Evolutionary conservation across 331 rosid species (phyloP).

Genomic region (Ulmus americana): DNA sequence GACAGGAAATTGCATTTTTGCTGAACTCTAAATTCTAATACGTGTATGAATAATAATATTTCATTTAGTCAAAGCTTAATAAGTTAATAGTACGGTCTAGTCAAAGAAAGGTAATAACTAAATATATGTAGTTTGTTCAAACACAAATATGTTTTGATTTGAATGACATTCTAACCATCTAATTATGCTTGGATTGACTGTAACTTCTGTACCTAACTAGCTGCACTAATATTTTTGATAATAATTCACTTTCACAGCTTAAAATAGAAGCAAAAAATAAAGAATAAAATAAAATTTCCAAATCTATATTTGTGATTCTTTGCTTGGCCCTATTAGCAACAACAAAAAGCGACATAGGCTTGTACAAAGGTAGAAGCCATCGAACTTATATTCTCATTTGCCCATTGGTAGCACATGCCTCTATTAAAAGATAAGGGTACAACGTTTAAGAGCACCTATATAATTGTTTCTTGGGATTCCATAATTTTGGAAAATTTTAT

Average conservation of each 20-base stretch:
- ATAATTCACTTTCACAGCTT: neutral
- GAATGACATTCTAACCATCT: slow-evolving; percentile 14
- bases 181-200: slow-evolving; percentile 8
- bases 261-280: neutral
- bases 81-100: neutral
- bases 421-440: neutral
- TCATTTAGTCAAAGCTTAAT: neutral
- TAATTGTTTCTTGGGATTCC: neutral
- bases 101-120: slow-evolving; percentile 4
- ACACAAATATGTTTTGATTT: neutral
- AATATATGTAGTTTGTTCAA: slow-evolving; percentile 1
- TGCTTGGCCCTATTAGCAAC: neutral
- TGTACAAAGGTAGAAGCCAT: slow-evolving; percentile 2
- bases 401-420: slow-evolving; percentile 4
- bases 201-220: neutral
- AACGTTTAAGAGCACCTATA: neutral
- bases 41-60: neutral
- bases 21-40: neutral
- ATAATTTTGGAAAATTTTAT: neutral
- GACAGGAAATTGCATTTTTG: neutral
- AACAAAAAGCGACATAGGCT: neutral
- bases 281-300: neutral
- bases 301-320: neutral
- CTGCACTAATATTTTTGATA: neutral
- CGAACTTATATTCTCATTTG: slow-evolving; percentile 10